Conservation (phyloP, 805 yeast genomes). For the Saccharomycopsis fodiens region DNA sequence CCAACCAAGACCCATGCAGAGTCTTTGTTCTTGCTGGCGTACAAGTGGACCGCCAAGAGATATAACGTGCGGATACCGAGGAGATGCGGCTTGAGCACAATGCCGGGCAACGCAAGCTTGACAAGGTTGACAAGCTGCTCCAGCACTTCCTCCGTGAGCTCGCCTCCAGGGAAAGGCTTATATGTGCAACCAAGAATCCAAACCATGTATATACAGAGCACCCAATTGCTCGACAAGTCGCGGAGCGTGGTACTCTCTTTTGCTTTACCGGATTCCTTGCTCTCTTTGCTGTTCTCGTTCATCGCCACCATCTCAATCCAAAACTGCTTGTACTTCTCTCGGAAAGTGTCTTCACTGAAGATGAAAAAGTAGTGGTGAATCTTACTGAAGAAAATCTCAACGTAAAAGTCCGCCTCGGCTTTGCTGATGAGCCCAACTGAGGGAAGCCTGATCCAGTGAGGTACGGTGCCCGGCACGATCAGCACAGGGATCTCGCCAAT, state of each 20-base stretch:
- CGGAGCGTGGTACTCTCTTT: background rate
- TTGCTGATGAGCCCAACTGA: slow-evolving; percentile 28
- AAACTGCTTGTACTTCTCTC: slow-evolving; percentile 30
- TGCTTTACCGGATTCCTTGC: background rate
- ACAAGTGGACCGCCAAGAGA: slow-evolving; percentile 36
- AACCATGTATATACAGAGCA: slow-evolving; percentile 41
- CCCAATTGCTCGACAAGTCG: slow-evolving; percentile 22
- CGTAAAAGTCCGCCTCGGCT: slow-evolving; percentile 32
- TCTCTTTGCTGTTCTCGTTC: background rate
- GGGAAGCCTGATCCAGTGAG: slow-evolving; percentile 29
- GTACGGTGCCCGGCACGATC: slow-evolving; percentile 11
- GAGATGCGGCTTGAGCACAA: slow-evolving; percentile 36
- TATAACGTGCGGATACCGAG: slow-evolving; percentile 38
- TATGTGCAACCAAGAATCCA: slow-evolving; percentile 36
- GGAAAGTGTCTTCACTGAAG: slow-evolving; percentile 31
- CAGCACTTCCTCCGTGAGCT: slow-evolving; percentile 25
- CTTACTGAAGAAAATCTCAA: slow-evolving; percentile 33
- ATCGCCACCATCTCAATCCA: slow-evolving; percentile 30
- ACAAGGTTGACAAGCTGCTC: slow-evolving; percentile 34
- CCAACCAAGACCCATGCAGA: slow-evolving; percentile 42
- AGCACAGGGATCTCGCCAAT: slow-evolving; percentile 11
- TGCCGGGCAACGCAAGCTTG: slow-evolving; percentile 35
- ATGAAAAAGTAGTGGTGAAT: slow-evolving; percentile 39
- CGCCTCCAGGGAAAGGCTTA: slow-evolving; percentile 26
- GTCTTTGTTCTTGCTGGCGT: slow-evolving; percentile 38